These are phyloP conservation scores for Calycina herbarum DNA, from an alignment of 2,329 filamentous ascomycete genomes.

Conservation along the genomic window DNA sequence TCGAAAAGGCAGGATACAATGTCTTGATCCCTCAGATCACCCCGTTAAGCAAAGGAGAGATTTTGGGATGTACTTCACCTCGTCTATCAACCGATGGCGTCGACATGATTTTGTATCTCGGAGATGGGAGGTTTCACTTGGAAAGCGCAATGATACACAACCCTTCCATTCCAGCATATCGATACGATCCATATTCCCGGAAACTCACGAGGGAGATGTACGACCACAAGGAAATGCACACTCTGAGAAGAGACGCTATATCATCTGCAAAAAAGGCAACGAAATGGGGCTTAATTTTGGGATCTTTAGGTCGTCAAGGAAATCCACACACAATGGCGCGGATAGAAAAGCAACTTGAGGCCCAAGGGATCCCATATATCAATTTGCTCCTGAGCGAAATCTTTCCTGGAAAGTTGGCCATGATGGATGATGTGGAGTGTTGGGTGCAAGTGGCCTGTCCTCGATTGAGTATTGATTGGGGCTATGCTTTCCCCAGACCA, in stretches of 20 bases:
- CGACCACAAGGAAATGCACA: constrained; percentile 87
- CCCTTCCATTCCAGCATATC: constrained; percentile 83
- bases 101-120: constrained; percentile 83
- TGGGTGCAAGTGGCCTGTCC: constrained; percentile 99
- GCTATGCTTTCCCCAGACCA: constrained; percentile 88
- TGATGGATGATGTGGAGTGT: constrained; percentile 92
- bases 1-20: constrained; percentile 82
- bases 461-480: constrained; percentile 97
- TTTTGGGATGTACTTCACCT: constrained; percentile 94
- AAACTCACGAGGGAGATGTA: constrained; percentile 90
- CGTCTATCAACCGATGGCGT: constrained; percentile 60
- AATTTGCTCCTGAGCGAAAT: constrained; percentile 92
- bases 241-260: constrained; percentile 76
- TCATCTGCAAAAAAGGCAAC: constrained; percentile 69
- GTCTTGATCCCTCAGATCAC: constrained; percentile 89
- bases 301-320: constrained; percentile 87
- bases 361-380: constrained; percentile 74
- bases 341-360: constrained; percentile 75
- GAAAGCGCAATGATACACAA: constrained; percentile 99
- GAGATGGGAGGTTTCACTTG: constrained; percentile 91
- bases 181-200: constrained; percentile 95
- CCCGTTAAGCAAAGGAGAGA: constrained; percentile 91
- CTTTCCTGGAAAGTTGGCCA: constrained; percentile 89
- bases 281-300: constrained; percentile 95
- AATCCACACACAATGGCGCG: constrained; percentile 90